A percentile compares a stretch with the other conserved stretches of the same genome.
phyloP scores from a whole-genome alignment of 192 early-diverging fungal species.

The Linnemannia exigua region DNA sequence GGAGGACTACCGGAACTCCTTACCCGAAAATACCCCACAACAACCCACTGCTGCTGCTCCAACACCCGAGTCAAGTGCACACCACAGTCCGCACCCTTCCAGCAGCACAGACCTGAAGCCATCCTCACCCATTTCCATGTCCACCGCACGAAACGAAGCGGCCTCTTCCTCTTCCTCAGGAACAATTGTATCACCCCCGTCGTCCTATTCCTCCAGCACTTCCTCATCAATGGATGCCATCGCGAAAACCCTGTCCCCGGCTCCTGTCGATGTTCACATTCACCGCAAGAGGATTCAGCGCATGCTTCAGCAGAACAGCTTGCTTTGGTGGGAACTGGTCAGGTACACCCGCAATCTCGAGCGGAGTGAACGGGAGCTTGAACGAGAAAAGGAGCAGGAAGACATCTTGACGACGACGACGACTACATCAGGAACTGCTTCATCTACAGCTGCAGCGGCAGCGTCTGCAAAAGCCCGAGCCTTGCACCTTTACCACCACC shows the following conservation, averaged over 20 bases:
- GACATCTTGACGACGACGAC: too few species aligned
- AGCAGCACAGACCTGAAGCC: background rate
- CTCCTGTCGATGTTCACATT: conserved; percentile 37
- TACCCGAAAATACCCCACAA: background rate
- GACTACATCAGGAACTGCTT: background rate
- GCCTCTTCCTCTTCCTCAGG: conserved; percentile 13
- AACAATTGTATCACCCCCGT: conserved; percentile 33
- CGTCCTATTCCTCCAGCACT: conserved; percentile 40
- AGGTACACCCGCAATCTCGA: conserved; percentile 49
- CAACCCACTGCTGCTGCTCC: background rate
- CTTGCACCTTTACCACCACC: conserved; percentile 31
- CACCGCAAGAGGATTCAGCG: conserved; percentile 40
- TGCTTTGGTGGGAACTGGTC: conserved; percentile 58
- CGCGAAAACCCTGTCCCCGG: conserved; percentile 32
- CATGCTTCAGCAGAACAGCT: conserved; percentile 52
- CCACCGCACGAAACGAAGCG: conserved; percentile 3
- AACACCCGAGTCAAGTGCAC: background rate
- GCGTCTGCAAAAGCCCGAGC: background rate
- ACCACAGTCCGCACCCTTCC: background rate
- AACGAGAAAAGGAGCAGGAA: conserved; percentile 33
- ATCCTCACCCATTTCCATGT: background rate
- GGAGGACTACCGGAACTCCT: conserved; percentile 2
- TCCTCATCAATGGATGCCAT: conserved; percentile 35
- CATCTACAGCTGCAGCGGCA: background rate
- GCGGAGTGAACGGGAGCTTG: conserved; percentile 37